Percentiles rank a stretch among this genome's conserved stretches.
Evolutionary conservation across 192 early-diverging fungal genomes (phyloP).

Genomic region (Backusella tuberculispora): DNA sequence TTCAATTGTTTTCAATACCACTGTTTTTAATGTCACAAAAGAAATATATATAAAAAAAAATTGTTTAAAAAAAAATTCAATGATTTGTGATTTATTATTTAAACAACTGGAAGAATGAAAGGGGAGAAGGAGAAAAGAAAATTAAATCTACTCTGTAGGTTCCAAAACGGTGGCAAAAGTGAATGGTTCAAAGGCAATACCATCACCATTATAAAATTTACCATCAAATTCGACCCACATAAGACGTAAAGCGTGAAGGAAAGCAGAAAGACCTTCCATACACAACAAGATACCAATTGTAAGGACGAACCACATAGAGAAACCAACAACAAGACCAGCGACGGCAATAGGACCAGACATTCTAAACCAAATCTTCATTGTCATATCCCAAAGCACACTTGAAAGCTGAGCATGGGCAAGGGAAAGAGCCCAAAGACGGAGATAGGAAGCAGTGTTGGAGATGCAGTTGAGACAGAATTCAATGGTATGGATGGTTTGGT

Average conservation of each 20-base stretch:
- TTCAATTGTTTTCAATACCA: too few relatives aligned
- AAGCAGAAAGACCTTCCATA: conserved; percentile 90
- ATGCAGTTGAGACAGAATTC: conserved; percentile 96
- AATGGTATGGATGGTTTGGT: conserved; percentile 98
- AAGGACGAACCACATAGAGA: conserved; percentile 86
- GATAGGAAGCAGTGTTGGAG: conserved; percentile 98
- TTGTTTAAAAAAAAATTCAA: background rate
- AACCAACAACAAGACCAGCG: conserved; percentile 77
- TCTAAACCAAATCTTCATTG: conserved; percentile 60
- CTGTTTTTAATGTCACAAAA: too few relatives aligned
- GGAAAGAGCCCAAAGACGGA: conserved; percentile 98
- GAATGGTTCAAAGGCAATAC: conserved; percentile 91
- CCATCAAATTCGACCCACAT: conserved; percentile 98
- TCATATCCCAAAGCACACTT: conserved; percentile 96
- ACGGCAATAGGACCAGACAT: conserved; percentile 58
- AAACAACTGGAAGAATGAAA: background rate
- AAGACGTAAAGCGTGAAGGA: conserved; percentile 89
- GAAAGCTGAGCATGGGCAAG: conserved; percentile 98
- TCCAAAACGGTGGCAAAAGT: conserved; percentile 60
- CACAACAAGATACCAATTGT: conserved; percentile 79
- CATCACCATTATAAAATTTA: conserved; percentile 96
- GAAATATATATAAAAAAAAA: background rate
- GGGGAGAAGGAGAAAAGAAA: background rate
- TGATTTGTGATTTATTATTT: background rate
- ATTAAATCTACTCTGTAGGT: background rate